Percentiles rank a stretch among this genome's conserved stretches.
Evolutionary conservation across 2,329 filamentous ascomycete genomes (phyloP).

Genomic region (Aspergillus arachidicola): DNA sequence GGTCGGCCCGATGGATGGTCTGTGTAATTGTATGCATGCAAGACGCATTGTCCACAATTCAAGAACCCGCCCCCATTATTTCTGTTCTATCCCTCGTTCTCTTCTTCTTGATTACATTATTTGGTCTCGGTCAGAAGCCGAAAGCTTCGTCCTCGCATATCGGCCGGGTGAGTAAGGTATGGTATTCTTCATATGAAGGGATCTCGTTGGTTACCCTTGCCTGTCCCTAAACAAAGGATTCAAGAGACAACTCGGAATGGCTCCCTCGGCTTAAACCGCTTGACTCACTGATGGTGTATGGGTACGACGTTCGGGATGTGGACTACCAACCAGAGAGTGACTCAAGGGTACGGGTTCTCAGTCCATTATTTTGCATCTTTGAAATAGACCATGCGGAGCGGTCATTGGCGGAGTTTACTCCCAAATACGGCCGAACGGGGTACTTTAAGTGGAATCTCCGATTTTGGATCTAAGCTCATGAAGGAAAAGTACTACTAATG

Average conservation of each 20-base stretch:
- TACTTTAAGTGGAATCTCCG: not conserved
- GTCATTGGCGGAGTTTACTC: slow-evolving; percentile 7
- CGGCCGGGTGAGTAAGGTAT: not conserved
- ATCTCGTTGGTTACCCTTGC: not conserved
- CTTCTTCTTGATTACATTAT: not conserved
- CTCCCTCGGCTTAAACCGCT: not conserved
- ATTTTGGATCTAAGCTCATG: slow-evolving; percentile 2
- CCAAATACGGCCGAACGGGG: slow-evolving; percentile 2
- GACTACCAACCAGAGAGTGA: too few species aligned
- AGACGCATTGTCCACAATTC: not conserved
- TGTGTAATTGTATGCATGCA: slow-evolving; percentile 6
- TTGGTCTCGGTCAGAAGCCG: not conserved
- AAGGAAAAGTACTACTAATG: not conserved
- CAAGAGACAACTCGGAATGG: not conserved
- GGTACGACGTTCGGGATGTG: too few species aligned
- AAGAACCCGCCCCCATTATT: not conserved
- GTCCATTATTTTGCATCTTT: not conserved
- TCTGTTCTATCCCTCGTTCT: not conserved
- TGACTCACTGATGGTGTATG: not conserved
- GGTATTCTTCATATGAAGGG: not conserved
- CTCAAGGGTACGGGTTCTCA: not conserved
- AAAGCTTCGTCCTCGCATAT: not conserved
- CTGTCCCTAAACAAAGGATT: not conserved
- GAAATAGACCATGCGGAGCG: not conserved
- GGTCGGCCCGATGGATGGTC: slow-evolving; percentile 8